Base-by-base conservation (phyloP, 164 flowering plant species). In the Brasenia schreberi region DNA sequence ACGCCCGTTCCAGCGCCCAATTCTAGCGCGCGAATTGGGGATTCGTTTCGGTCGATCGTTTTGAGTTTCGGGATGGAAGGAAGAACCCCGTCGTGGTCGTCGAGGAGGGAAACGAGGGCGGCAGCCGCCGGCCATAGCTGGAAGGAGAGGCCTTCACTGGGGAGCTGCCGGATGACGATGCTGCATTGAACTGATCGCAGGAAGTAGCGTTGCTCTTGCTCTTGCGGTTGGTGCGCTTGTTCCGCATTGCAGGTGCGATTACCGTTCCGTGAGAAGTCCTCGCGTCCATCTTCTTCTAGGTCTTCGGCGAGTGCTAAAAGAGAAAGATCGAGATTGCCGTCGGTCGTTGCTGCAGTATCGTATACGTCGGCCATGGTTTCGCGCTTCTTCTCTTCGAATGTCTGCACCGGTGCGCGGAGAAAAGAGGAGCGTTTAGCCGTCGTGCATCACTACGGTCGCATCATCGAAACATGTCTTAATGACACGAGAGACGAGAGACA, bases 111-210 rank as follows among this genome's bases (percentile, higher is more conserved):
- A 69, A 88, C 80, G 64, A 95, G 85, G 0, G 94, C 77, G 61
- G 89, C 77, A 64, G 97, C 97, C 0, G 97, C 97, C 0, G 97
- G 96, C 99, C 99, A 95, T 72, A 95, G 88, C 81, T 92, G 87
- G 81, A 89, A 95, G 60, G 99, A 81, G 74, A 95, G 78, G 64
- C 99, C 99, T 68, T 81, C 77, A 0, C 89, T 87, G 0, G 94
- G 90, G 4, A 91, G 80, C 68, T 87, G 92, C 19, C 89, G 71
- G 65, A 86, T 84, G 17, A 70, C 58, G n/a, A 91, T 60, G 19
- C 77, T 76, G 0, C 87, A 72, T 27, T 77, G 64, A 59, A 84
- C 77, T 6, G 93, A 87, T 7, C 43, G 60, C 65, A 90, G 73
- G 77, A 68, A 27, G 72, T 83, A 78, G 4, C 67, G 78, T 71